Percentiles rank a stretch among this genome's conserved stretches.
Evolutionary conservation across 2,329 filamentous ascomycete genomes (phyloP).

Genomic region (Fusarium begoniae): DNA sequence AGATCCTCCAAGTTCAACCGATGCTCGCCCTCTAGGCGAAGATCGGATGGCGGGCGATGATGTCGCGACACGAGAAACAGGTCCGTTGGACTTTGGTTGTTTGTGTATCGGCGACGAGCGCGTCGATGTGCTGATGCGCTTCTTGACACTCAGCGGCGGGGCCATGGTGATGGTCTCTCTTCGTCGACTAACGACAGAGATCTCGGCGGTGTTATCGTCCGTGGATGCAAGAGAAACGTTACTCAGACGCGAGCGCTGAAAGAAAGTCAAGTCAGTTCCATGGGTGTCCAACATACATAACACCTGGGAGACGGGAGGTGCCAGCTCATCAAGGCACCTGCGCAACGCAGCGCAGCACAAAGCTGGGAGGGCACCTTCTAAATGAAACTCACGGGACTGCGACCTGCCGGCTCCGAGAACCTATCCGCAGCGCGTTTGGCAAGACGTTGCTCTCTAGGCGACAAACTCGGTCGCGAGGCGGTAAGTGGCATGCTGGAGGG

Average conservation of each 20-base stretch:
- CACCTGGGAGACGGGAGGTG: not conserved
- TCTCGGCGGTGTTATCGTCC: slow-evolving; percentile 9
- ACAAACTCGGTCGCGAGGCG: slow-evolving; percentile 13
- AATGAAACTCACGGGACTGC: slow-evolving; percentile 29
- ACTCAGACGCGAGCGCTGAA: slow-evolving; percentile 23
- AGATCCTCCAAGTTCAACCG: not conserved
- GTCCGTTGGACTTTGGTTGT: not conserved
- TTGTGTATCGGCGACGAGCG: not conserved
- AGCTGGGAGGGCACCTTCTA: not conserved
- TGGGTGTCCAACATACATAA: no score
- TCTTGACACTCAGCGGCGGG: not conserved
- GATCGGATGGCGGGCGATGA: not conserved
- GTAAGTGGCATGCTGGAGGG: slow-evolving; percentile 24
- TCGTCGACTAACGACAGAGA: not conserved
- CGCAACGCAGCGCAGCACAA: not conserved
- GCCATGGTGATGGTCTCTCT: slow-evolving; percentile 17
- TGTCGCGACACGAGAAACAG: not conserved
- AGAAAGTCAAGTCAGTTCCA: not conserved
- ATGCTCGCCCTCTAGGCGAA: not conserved
- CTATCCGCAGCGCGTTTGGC: slow-evolving; percentile 19
- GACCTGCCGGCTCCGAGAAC: slow-evolving; percentile 12
- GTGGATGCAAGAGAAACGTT: slow-evolving; percentile 17
- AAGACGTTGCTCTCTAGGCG: slow-evolving; percentile 27
- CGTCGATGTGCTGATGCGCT: not conserved
- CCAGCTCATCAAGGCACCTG: not conserved